Evolutionary conservation across 2,329 filamentous ascomycete genomes (phyloP).

Genomic region (Xylariales sp.): DNA sequence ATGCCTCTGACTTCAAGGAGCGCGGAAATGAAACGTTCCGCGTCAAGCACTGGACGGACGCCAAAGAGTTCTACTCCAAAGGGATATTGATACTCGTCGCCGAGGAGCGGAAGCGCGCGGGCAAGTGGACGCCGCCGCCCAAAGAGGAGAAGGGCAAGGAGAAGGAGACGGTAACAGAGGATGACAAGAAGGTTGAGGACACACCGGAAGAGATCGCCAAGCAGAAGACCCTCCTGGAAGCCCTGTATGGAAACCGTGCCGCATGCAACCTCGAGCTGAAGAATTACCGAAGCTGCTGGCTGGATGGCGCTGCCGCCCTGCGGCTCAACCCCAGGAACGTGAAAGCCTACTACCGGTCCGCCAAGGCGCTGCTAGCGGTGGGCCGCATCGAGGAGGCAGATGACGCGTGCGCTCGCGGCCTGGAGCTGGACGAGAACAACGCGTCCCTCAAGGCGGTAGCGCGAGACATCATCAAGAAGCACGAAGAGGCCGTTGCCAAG

Average conservation of each 20-base stretch:
- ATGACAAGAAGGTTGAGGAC: conserved; percentile 34
- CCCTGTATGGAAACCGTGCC: conserved; percentile 80
- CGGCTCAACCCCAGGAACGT: conserved; percentile 74
- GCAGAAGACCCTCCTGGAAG: conserved; percentile 65
- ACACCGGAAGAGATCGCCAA: conserved; percentile 32
- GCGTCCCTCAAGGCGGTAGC: conserved; percentile 58
- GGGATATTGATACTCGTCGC: conserved; percentile 68
- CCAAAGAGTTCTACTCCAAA: conserved; percentile 87
- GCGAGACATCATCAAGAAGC: conserved; percentile 58
- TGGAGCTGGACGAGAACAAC: conserved; percentile 69
- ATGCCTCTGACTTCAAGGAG: conserved; percentile 80
- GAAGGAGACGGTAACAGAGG: conserved; percentile 37
- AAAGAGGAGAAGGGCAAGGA: conserved; percentile 35
- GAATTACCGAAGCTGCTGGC: conserved; percentile 83
- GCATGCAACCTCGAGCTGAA: conserved; percentile 83
- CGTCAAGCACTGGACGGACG: conserved; percentile 70
- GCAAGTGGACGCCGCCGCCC: conserved; percentile 1
- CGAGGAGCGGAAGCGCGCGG: conserved; percentile 54
- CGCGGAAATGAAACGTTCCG: conserved; percentile 88
- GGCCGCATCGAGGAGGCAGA: conserved; percentile 76
- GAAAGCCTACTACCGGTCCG: conserved; percentile 88
- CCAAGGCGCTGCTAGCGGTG: conserved; percentile 71
- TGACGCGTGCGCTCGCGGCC: conserved; percentile 71
- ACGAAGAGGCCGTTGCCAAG: conserved; percentile 49
- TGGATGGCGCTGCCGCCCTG: conserved; percentile 78